Percentiles rank a stretch among this genome's conserved stretches.
Conservation (phyloP, 441 rosid species). For the Arabidopsis lyrata region DNA sequence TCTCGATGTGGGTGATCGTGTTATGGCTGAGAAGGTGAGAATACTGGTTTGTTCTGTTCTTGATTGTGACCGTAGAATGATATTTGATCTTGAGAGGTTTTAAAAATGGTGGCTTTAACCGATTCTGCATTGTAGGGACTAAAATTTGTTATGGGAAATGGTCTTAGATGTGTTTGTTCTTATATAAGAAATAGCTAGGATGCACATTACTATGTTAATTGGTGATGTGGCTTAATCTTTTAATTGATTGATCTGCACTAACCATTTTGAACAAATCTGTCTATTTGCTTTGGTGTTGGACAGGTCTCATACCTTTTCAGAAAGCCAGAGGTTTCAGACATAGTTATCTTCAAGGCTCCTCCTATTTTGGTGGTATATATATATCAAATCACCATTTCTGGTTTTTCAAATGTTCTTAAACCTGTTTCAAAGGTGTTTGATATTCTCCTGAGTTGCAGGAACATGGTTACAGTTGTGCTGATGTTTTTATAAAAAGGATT, state of each 20-base stretch:
- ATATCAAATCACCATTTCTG: not conserved
- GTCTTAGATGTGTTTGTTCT: not conserved
- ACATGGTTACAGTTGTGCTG: constrained; percentile 56
- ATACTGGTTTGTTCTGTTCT: not conserved
- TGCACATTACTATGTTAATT: not conserved
- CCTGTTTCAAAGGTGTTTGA: constrained; percentile 28
- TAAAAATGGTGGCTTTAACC: not conserved
- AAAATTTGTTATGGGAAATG: not conserved
- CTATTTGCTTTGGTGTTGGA: constrained; percentile 33
- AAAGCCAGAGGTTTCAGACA: constrained; percentile 73
- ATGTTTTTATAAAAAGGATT: constrained; percentile 72
- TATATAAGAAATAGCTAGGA: not conserved
- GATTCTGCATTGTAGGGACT: not conserved
- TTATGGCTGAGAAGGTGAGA: constrained; percentile 74
- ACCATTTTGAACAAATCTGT: not conserved
- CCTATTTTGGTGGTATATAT: constrained; percentile 70
- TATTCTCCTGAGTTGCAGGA: constrained; percentile 50
- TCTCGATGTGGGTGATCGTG: constrained; percentile 72
- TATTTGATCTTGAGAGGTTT: constrained; percentile 7
- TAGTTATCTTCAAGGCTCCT: constrained; percentile 77
- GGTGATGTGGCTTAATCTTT: constrained; percentile 6
- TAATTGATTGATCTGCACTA: constrained; percentile 1
- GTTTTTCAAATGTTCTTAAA: not conserved
- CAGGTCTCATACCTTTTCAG: constrained; percentile 77
- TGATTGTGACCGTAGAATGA: not conserved